A percentile compares a stretch with the other conserved stretches of the same genome.
Evolutionary conservation across 2,329 filamentous ascomycete genomes (phyloP).

Genomic region (Blumeria graminis): DNA sequence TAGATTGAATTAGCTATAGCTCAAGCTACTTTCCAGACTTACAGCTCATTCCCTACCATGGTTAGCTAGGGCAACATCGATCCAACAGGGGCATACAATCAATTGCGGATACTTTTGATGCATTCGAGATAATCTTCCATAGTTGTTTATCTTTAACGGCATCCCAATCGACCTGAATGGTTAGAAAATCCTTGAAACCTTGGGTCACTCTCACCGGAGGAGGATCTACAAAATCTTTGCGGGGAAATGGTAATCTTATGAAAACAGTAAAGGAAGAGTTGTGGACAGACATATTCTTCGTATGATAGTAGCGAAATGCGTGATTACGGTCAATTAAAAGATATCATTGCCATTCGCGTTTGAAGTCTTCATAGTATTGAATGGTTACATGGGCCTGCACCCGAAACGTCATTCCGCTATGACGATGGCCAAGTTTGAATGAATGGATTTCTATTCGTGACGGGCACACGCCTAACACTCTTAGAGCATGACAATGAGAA

Average conservation of each 20-base stretch:
- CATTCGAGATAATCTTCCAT: slow-evolving; percentile 73
- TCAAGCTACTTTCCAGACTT: slow-evolving; percentile 15
- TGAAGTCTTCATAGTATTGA: no score
- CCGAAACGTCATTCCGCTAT: no score
- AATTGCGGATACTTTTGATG: slow-evolving; percentile 55
- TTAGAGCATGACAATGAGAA: no score
- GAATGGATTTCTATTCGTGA: no score
- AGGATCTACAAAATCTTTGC: slow-evolving; percentile 75
- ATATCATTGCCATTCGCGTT: no score
- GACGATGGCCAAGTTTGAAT: no score
- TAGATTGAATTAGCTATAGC: slow-evolving; percentile 13
- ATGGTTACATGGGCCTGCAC: no score
- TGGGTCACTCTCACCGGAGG: slow-evolving; percentile 36
- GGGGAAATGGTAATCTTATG: slow-evolving; percentile 68
- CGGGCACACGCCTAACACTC: no score
- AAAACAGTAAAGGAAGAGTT: slow-evolving; percentile 38
- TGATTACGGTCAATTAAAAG: background rate
- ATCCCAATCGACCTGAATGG: slow-evolving; percentile 59
- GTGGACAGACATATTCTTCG: slow-evolving; percentile 8
- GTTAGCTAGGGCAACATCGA: slow-evolving; percentile 6
- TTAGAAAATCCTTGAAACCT: slow-evolving; percentile 2
- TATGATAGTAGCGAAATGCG: background rate
- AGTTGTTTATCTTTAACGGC: slow-evolving; percentile 63
- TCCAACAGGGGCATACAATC: slow-evolving; percentile 39
- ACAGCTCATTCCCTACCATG: slow-evolving; percentile 49